A percentile compares a stretch with the other conserved stretches of the same genome.
Conservation (phyloP, 1,284 basidiomycete genomes). For the Agaricales sp. region DNA sequence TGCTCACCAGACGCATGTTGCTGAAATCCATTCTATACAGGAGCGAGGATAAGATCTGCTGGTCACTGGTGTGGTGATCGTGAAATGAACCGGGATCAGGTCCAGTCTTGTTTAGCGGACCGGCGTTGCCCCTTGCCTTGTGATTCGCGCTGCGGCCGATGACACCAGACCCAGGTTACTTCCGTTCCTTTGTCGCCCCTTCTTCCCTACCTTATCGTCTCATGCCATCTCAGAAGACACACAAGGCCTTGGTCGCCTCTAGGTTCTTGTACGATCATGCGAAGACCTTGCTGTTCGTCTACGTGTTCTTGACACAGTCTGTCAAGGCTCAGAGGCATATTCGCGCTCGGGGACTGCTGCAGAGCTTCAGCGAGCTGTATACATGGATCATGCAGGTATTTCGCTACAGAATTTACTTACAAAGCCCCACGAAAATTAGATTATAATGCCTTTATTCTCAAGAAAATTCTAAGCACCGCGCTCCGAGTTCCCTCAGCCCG, state of each 20-base stretch:
- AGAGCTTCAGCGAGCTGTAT: background rate
- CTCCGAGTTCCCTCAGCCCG: conserved; percentile 63
- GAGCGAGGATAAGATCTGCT: conserved; percentile 1
- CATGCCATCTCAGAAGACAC: background rate
- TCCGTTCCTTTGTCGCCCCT: background rate
- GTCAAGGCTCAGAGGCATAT: background rate
- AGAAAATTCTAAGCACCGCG: conserved; percentile 54
- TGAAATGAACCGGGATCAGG: background rate
- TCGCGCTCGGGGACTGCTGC: background rate
- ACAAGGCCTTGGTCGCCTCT: background rate
- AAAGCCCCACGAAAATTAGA: background rate
- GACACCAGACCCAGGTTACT: background rate
- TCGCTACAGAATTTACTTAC: too few species aligned
- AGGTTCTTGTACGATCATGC: background rate
- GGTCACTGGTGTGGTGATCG: background rate
- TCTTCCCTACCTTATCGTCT: background rate
- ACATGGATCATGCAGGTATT: background rate
- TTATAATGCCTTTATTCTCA: conserved; percentile 1
- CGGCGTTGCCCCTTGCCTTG: background rate
- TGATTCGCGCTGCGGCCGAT: background rate
- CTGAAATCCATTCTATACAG: background rate
- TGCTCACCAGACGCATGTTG: background rate
- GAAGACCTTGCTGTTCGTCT: background rate
- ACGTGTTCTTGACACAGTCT: background rate
- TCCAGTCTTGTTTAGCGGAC: background rate